phyloP scores from a whole-genome alignment of 2,329 filamentous ascomycete genomes.

The Trichoderma harzianum region DNA sequence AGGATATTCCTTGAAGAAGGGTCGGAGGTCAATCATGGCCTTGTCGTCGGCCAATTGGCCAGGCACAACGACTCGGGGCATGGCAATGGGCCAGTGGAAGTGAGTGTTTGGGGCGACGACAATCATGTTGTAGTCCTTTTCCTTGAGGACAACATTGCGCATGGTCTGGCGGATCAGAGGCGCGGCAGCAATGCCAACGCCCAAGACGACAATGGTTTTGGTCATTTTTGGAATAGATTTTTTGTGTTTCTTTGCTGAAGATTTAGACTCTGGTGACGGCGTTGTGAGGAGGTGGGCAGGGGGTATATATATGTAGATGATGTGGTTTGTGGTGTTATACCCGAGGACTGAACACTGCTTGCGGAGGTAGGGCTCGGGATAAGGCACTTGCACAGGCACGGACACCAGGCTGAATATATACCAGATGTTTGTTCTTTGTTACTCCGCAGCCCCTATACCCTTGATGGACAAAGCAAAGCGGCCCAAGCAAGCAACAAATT shows the following conservation, averaged over 20 bases:
- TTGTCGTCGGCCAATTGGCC: slow-evolving; percentile 43
- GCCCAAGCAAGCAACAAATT: background rate
- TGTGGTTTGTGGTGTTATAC: background rate
- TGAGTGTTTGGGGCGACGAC: slow-evolving; percentile 48
- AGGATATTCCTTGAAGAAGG: slow-evolving; percentile 48
- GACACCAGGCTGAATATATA: background rate
- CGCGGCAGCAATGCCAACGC: slow-evolving; percentile 46
- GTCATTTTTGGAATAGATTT: background rate
- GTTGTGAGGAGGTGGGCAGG: background rate
- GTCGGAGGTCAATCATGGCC: slow-evolving; percentile 34
- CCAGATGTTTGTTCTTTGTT: background rate
- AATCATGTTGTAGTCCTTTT: slow-evolving; percentile 41
- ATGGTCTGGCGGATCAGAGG: slow-evolving; percentile 50
- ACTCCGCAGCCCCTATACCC: background rate
- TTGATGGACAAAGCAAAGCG: background rate
- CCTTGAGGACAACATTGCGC: slow-evolving; percentile 39
- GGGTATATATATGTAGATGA: background rate
- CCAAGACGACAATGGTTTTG: slow-evolving; percentile 47
- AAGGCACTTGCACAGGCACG: background rate
- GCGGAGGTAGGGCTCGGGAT: background rate
- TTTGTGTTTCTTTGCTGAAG: background rate
- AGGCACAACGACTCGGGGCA: slow-evolving; percentile 46
- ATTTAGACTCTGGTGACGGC: background rate
- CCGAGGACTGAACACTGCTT: background rate
- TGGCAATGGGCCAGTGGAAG: slow-evolving; percentile 49